phyloP scores from a whole-genome alignment of 306 rosid genomes.

The Erythrophleum fordii region DNA sequence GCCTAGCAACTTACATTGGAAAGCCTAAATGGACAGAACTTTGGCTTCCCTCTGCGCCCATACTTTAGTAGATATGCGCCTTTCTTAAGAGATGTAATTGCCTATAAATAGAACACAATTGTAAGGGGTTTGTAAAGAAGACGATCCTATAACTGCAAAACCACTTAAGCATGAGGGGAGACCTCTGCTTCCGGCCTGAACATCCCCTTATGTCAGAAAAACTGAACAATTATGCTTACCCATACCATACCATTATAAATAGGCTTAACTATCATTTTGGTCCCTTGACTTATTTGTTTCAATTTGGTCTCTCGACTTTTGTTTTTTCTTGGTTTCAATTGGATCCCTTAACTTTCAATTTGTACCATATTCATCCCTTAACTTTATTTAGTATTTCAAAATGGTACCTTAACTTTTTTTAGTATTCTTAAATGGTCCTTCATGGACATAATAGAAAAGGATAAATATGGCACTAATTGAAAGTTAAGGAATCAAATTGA shows the following conservation, averaged over 20 bases:
- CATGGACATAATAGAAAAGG: neutral
- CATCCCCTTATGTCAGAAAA: slow-evolving; percentile 12
- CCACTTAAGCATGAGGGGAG: slow-evolving; percentile 22
- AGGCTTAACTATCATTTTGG: neutral
- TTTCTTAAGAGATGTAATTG: slow-evolving; percentile 86
- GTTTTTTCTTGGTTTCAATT: neutral
- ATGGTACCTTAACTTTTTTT: neutral
- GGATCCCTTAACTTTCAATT: neutral
- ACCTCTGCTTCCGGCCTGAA: slow-evolving; percentile 32
- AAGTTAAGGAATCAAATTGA: too few relatives aligned
- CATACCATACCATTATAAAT: slow-evolving; percentile 6
- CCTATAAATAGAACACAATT: slow-evolving; percentile 53
- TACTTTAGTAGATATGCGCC: slow-evolving; percentile 90
- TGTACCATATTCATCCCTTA: neutral
- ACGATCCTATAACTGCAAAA: slow-evolving; percentile 34
- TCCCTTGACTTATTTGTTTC: neutral
- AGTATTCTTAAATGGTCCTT: neutral
- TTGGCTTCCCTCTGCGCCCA: slow-evolving; percentile 96
- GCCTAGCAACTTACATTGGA: slow-evolving; percentile 70
- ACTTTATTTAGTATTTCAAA: neutral
- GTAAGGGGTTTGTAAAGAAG: slow-evolving; percentile 20
- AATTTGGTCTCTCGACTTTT: neutral
- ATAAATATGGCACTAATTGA: neutral
- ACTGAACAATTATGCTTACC: neutral
- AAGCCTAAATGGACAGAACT: slow-evolving; percentile 95